A percentile compares a stretch with the other conserved stretches of the same genome.
Evolutionary conservation across 2,329 filamentous ascomycete genomes (phyloP).

Genomic region (Achaetomium macrosporum): DNA sequence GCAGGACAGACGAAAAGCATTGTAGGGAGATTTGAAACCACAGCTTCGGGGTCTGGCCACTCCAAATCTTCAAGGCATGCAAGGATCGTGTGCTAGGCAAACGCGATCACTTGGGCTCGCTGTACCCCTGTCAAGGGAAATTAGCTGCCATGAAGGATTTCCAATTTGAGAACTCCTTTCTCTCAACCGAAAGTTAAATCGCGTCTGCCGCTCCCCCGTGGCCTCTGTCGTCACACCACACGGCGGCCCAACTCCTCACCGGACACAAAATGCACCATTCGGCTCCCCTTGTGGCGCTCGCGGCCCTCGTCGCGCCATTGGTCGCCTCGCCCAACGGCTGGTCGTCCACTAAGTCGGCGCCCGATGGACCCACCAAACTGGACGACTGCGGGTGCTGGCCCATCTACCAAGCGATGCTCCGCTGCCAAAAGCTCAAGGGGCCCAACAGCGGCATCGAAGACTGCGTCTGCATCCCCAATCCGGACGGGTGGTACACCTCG

Average conservation of each 20-base stretch:
- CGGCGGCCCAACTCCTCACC: not conserved
- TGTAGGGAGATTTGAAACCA: too few species aligned
- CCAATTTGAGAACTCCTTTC: too few species aligned
- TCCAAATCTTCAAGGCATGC: too few species aligned
- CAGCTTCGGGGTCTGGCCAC: too few species aligned
- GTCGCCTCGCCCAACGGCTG: conserved; percentile 3
- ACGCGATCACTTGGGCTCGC: too few species aligned
- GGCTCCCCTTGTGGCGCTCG: not conserved
- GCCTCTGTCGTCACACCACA: not conserved
- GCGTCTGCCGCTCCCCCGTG: not conserved
- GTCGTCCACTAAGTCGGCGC: not conserved
- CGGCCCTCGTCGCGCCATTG: not conserved
- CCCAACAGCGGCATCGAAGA: not conserved
- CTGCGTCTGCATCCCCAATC: conserved; percentile 15
- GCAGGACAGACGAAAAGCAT: too few species aligned
- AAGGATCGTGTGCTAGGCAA: too few species aligned
- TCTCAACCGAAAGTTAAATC: too few species aligned
- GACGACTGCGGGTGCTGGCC: conserved; percentile 15
- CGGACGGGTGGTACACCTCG: conserved; percentile 13
- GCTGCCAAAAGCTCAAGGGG: conserved; percentile 7
- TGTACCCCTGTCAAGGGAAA: too few species aligned
- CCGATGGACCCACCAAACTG: conserved; percentile 12
- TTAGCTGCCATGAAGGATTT: too few species aligned
- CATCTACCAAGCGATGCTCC: conserved; percentile 14
- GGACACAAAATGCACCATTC: not conserved